These are phyloP conservation scores for Triangularia verruculosa DNA, from an alignment of 2,329 filamentous ascomycete genomes.

Conservation along the genomic window DNA sequence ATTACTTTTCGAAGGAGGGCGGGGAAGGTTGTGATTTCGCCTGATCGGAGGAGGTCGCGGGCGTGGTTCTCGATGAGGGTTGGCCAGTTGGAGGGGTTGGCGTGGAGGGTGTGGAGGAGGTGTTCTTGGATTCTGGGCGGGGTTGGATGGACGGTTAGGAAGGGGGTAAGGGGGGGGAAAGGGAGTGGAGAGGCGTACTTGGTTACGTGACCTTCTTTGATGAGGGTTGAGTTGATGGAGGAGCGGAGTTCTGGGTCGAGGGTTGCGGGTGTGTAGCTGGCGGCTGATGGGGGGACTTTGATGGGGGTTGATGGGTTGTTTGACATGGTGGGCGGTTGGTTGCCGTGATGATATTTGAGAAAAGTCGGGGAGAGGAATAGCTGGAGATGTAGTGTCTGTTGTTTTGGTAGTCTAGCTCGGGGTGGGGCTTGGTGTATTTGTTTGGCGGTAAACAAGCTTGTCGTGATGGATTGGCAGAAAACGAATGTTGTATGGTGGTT, in stretches of 20 bases:
- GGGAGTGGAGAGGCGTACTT: conserved; percentile 44
- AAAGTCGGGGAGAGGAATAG: too few relatives aligned
- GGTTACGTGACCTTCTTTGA: conserved; percentile 57
- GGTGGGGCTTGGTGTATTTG: neutral
- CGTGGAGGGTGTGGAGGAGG: conserved; percentile 60
- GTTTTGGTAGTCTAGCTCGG: too few relatives aligned
- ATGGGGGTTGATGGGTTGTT: conserved; percentile 48
- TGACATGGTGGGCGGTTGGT: conserved; percentile 23
- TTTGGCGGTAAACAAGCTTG: neutral
- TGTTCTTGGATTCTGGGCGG: conserved; percentile 58
- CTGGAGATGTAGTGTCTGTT: too few relatives aligned
- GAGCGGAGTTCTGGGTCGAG: conserved; percentile 61
- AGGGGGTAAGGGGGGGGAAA: conserved; percentile 11
- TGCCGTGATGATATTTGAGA: too few relatives aligned
- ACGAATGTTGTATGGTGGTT: neutral
- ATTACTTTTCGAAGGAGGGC: conserved; percentile 59
- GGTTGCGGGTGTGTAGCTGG: conserved; percentile 58
- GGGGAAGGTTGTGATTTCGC: conserved; percentile 59
- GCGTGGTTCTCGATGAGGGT: conserved; percentile 59
- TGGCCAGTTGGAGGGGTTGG: conserved; percentile 61
- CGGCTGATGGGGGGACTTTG: conserved; percentile 55
- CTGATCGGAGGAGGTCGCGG: conserved; percentile 56
- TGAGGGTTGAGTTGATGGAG: conserved; percentile 57
- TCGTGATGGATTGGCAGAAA: neutral
- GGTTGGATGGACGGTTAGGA: conserved; percentile 7